Base-by-base conservation (phyloP, 2,329 filamentous ascomycete genomes). In the Hypoxylon rubiginosum region DNA sequence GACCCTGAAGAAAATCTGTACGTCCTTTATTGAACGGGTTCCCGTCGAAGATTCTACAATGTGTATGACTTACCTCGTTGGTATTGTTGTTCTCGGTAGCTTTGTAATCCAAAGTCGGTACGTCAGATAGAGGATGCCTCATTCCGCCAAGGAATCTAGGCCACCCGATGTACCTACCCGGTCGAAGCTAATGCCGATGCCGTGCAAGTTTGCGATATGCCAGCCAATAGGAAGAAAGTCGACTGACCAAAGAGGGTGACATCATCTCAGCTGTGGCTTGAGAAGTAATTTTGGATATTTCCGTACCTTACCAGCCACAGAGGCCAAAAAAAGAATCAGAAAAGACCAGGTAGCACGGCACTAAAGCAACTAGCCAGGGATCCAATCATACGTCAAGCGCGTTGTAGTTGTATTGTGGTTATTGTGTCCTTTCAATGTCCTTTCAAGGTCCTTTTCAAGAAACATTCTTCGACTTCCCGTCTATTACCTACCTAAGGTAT, bases 371-470 rank as follows among this genome's bases (percentile, higher is more conserved):
- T 30, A 59, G 53, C 61, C 60, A 72, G 71, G 71, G 73, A 69
- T 73, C 71, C 79, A 80, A 80, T 80, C 72, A 77, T 70, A 76
- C 71, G 73, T 75, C 74, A 79, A 78, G 79, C 80, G 80, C 79
- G 79, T 73, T 58, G 58, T 58, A 60, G 64, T 46, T 62, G 60
- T 32, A 30, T 43, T 36, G 51, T 72, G 28, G 30, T 64, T 65
- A 73, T 81, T 79, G 79, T 82, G 79, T 81, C 79, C 79, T 82
- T 76, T 76, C 65, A 69, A n/a, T n/a, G n/a, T n/a, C n/a, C n/a
- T n/a, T n/a, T n/a, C n/a, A n/a, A n/a, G n/a, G n/a, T n/a, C n/a
- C n/a, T n/a, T n/a, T n/a, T n/a, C n/a, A n/a, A 62, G 41, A 56
- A 66, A 58, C 65, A 69, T 69, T 69, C 59, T 68, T 66, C 46